These are phyloP conservation scores for Candida peoriensis DNA, from an alignment of 805 yeast genomes.

Conservation along the genomic window DNA sequence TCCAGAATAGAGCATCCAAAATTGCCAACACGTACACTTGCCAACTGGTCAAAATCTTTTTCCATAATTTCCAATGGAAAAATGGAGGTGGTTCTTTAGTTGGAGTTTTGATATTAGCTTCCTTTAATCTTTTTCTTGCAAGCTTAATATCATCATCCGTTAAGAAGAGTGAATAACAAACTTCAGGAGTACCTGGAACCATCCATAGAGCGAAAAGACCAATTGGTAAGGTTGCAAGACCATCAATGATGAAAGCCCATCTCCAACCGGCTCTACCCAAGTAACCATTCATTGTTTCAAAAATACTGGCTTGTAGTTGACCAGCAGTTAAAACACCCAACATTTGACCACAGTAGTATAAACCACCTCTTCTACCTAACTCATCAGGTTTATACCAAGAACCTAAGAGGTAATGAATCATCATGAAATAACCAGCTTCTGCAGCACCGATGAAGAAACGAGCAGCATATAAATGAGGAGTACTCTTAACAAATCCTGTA, in stretches of 20 bases:
- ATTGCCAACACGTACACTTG: conserved; percentile 43
- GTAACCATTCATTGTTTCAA: conserved; percentile 34
- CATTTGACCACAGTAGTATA: conserved; percentile 50
- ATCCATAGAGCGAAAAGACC: conserved; percentile 50
- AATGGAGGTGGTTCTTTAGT: conserved; percentile 19
- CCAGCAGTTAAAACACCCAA: conserved; percentile 51
- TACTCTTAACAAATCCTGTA: conserved; percentile 1
- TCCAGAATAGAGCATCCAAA: conserved; percentile 51
- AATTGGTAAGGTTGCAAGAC: conserved; percentile 53
- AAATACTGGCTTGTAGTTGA: conserved; percentile 43
- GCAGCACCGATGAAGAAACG: conserved; percentile 12
- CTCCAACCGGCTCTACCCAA: conserved; percentile 53
- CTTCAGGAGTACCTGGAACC: conserved; percentile 64
- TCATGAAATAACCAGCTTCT: conserved; percentile 15
- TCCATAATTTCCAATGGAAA: conserved; percentile 48
- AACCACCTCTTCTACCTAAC: conserved; percentile 53
- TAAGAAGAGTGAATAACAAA: conserved; percentile 46
- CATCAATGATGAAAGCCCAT: conserved; percentile 62
- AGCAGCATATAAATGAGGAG: neutral
- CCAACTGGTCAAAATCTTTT: conserved; percentile 47
- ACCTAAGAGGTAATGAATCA: conserved; percentile 51
- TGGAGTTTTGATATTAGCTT: conserved; percentile 28
- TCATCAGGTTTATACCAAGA: conserved; percentile 54
- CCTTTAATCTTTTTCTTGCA: conserved; percentile 39
- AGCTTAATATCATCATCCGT: conserved; percentile 53